Evolutionary conservation across 805 yeast species (phyloP), one percentile per base, ranked within the genome.

Genomic region (Candida maris): DNA sequence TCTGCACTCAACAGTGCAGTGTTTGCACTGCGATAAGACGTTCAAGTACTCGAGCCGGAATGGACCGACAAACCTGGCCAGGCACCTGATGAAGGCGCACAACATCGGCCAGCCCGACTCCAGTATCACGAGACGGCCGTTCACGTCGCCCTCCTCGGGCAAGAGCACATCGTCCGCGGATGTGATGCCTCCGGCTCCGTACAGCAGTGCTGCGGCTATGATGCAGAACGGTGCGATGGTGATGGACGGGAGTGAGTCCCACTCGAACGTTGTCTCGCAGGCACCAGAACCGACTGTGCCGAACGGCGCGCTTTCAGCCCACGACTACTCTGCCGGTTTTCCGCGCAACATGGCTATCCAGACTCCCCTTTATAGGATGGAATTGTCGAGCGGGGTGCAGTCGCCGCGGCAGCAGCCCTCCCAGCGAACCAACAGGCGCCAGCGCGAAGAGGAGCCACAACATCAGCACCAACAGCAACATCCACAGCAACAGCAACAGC

Each of bases 51-150:
- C 62, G 4, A 49, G 60, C 16, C 47, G 64, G 38, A 61, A 61
- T 35, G 65, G 65, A 3, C 64, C 64, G 6, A 58, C 64, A 0
- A 61, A 61, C 33, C 43, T 61, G 23, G 57, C 62, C 3, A 49
- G 63, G 30, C 65, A 61, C 35, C 39, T 61, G 8, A 48, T 34
- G 19, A 55, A 52, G 28, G 41, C 57, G 12, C 65, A 60, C 38
- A 34, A 46, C 14, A 42, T 56, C 20, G 46, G 48, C n/a, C 52
- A 48, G 22, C 53, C 57, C 13, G 51, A 46, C 10, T 50, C 57
- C 3, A 27, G 48, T 9, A 51, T 50, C 10, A 46, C 58, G 4
- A 41, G 63, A 32, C 41, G 61, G 25, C 61, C 62, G 7, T 57
- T 56, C 37, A 38, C 34, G 3, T 22, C 42, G 4, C 30, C 14